Evolutionary conservation across 306 rosid genomes (phyloP), one percentile per base, ranked within the genome.

Genomic region (Cucurbita ficifolia): DNA sequence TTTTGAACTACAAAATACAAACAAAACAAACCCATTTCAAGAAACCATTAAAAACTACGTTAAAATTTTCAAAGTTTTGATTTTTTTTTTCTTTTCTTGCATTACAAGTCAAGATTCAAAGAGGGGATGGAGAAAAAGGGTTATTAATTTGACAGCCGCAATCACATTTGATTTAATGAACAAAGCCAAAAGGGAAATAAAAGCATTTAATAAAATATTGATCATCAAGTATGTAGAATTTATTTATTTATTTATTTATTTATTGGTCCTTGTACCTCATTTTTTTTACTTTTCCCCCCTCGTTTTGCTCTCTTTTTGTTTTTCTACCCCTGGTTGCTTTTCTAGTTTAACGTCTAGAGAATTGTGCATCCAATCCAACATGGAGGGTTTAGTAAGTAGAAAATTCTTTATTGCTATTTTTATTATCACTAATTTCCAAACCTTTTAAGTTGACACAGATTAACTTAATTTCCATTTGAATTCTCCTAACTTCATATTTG

Each of bases 81-180:
- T 7, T 7, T 6, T 17, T 18, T 9, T 4, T 10, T 0, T 22
- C 22, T 57, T 0, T 10, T 57, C 12, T 56, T 4, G 14, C 21
- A 45, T 43, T 68, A 46, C 38, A 46, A 68, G 55, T 64, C 73
- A 46, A 68, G 55, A 68, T 68, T 68, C 21, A 68, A 68, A 51
- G 19, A 17, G 19, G 54, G 16, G 39, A 22, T 45, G 19, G 55
- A 22, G 72, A 22, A 45, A 57, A 62, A 3, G 45, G 21, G 35
- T 22, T 46, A 24, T 68, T 46, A 21, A 68, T 45, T 68, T 68
- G 73, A 68, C 56, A 19, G 73, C 73, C 55, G 73, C 73, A 68
- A 68, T 68, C 52, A 40, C 45, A 36, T 14, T 61, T 38, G 1
- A 39, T 63, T 46, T 68, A 22, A 19, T 43, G 29, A 21, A 68